phyloP scores from a whole-genome alignment of 2,329 filamentous ascomycete genomes.

The Venturia asperata region DNA sequence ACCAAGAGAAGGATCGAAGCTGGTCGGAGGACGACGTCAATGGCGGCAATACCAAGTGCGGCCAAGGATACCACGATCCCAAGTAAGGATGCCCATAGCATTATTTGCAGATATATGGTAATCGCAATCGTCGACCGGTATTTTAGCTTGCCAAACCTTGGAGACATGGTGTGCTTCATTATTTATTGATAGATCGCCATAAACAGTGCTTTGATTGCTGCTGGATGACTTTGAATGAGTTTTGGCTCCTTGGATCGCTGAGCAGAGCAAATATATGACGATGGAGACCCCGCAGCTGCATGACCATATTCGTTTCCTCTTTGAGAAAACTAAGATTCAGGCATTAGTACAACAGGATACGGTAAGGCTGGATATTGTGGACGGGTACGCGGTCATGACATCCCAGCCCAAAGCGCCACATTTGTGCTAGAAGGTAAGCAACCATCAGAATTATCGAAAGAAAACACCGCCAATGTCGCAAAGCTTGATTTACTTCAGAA shows the following conservation, averaged over 20 bases:
- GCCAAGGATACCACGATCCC: constrained; percentile 28
- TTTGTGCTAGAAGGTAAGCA: background rate
- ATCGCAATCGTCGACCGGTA: background rate
- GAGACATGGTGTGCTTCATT: background rate
- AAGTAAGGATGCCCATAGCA: constrained; percentile 31
- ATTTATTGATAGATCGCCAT: background rate
- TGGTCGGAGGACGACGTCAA: constrained; percentile 28
- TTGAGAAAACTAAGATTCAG: background rate
- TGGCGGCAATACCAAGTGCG: constrained; percentile 27
- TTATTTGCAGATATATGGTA: constrained; percentile 29
- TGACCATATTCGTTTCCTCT: background rate
- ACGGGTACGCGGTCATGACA: background rate
- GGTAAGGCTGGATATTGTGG: background rate
- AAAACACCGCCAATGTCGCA: background rate
- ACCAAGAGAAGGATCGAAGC: constrained; percentile 29
- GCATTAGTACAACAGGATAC: background rate
- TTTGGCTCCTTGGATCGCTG: background rate
- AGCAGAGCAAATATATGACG: background rate
- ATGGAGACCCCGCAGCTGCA: background rate
- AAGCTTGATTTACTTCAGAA: constrained; percentile 3
- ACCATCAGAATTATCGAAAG: background rate
- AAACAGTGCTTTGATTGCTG: too few species aligned
- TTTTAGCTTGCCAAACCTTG: background rate
- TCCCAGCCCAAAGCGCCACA: background rate
- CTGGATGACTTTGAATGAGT: background rate